Conservation (phyloP, 345 rosid species). For the Aquilaria yunnanensis region DNA sequence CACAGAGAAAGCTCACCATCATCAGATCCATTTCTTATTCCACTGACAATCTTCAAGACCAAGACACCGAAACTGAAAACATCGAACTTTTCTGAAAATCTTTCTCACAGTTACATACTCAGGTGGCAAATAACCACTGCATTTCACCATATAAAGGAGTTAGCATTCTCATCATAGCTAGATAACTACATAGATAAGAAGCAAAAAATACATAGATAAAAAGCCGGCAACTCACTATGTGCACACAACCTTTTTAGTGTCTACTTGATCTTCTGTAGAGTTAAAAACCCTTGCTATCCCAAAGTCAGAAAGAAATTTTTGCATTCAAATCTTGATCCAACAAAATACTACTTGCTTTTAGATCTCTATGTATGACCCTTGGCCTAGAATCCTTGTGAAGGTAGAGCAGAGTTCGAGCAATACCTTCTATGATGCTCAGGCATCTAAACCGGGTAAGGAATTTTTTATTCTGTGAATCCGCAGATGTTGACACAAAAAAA, state of each 20-base stretch:
- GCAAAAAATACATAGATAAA: too few relatives aligned
- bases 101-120: too few relatives aligned
- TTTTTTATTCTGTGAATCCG: constrained; percentile 1
- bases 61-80: too few relatives aligned
- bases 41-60: constrained; percentile 8
- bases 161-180: too few relatives aligned
- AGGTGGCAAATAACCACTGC: too few relatives aligned
- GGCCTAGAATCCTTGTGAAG: constrained; percentile 26
- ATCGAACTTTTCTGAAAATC: too few relatives aligned
- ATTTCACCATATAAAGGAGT: too few relatives aligned
- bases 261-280: constrained; percentile 20
- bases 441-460: constrained; percentile 17
- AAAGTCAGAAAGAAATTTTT: constrained; percentile 26
- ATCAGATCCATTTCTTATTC: constrained; percentile 4
- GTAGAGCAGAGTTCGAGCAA: constrained; percentile 25
- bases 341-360: constrained; percentile 24
- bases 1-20: not conserved
- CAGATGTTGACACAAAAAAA: not conserved
- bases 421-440: constrained; percentile 23
- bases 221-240: constrained; percentile 21
- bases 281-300: constrained; percentile 27
- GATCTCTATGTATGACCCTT: constrained; percentile 22
- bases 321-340: constrained; percentile 23
- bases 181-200: too few relatives aligned
- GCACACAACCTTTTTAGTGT: constrained; percentile 22